phyloP scores from a whole-genome alignment of 2,329 filamentous ascomycete species.

The Xylaria multiplex region DNA sequence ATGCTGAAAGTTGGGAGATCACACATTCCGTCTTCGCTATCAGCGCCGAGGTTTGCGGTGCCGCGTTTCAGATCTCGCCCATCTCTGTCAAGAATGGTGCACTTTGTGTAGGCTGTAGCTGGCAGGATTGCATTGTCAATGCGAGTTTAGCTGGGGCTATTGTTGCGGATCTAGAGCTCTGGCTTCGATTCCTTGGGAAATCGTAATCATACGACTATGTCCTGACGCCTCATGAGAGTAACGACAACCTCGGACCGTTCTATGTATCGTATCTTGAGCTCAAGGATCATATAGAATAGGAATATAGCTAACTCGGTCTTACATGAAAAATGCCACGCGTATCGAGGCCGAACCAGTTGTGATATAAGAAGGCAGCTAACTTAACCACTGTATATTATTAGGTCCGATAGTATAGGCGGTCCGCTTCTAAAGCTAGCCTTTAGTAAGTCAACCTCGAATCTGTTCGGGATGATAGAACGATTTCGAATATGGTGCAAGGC shows the following conservation, averaged over 20 bases:
- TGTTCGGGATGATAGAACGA: not conserved
- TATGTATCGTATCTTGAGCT: not conserved
- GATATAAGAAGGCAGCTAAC: not conserved
- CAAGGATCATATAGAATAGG: not conserved
- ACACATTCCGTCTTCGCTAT: conserved; percentile 38
- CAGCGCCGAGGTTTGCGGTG: conserved; percentile 39
- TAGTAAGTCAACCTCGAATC: not conserved
- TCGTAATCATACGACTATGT: not conserved
- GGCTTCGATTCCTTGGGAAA: conserved; percentile 34
- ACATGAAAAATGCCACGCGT: not conserved
- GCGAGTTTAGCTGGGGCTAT: conserved; percentile 36
- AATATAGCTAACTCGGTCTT: not conserved
- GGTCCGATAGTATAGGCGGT: not conserved
- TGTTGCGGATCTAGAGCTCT: conserved; percentile 38
- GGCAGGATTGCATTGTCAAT: conserved; percentile 43
- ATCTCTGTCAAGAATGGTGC: conserved; percentile 36
- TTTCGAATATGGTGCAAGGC: not conserved
- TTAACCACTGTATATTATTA: not conserved
- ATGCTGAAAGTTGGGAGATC: conserved; percentile 33
- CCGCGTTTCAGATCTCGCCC: conserved; percentile 36
- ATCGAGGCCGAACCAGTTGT: not conserved
- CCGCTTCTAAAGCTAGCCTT: not conserved
- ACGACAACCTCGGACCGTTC: not conserved
- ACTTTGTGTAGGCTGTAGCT: conserved; percentile 40
- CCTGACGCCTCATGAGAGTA: not conserved